These are phyloP conservation scores for Fonsecaea multimorphosa DNA, from an alignment of 2,329 filamentous ascomycete species.

Conservation along the genomic window DNA sequence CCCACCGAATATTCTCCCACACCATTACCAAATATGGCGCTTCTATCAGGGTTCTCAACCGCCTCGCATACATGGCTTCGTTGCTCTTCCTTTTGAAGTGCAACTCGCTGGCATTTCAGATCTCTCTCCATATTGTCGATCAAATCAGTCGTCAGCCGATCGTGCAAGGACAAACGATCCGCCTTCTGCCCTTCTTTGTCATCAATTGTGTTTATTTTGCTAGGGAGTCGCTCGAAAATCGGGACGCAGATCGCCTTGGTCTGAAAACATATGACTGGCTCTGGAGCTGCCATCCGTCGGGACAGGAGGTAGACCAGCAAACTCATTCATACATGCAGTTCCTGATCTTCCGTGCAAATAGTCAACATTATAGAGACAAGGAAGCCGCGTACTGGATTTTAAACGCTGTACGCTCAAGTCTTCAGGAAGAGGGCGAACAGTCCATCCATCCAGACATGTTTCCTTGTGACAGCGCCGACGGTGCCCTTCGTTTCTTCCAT, in stretches of 20 bases:
- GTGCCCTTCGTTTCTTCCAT: not conserved
- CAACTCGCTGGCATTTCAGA: not conserved
- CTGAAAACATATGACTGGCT: not conserved
- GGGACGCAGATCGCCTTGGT: not conserved
- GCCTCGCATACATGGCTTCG: slow-evolving; percentile 3
- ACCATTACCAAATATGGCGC: not conserved
- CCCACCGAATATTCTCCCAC: not conserved
- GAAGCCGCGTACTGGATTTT: not conserved
- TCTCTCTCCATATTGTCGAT: not conserved
- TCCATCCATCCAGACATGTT: not conserved
- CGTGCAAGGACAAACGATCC: not conserved
- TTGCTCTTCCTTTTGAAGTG: not conserved
- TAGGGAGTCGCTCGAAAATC: not conserved
- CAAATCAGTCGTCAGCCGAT: not conserved
- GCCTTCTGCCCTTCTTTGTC: not conserved
- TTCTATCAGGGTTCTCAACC: not conserved
- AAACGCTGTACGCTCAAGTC: not conserved
- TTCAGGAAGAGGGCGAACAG: not conserved
- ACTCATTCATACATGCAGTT: not conserved
- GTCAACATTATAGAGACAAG: not conserved
- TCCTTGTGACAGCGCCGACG: not conserved
- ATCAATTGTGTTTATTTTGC: not conserved
- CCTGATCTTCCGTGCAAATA: not conserved
- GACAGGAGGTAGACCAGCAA: not conserved
- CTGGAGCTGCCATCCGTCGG: not conserved